Conservation (phyloP, 2,329 filamentous ascomycete species). For the Hawksworthiomyces lignivorus region DNA sequence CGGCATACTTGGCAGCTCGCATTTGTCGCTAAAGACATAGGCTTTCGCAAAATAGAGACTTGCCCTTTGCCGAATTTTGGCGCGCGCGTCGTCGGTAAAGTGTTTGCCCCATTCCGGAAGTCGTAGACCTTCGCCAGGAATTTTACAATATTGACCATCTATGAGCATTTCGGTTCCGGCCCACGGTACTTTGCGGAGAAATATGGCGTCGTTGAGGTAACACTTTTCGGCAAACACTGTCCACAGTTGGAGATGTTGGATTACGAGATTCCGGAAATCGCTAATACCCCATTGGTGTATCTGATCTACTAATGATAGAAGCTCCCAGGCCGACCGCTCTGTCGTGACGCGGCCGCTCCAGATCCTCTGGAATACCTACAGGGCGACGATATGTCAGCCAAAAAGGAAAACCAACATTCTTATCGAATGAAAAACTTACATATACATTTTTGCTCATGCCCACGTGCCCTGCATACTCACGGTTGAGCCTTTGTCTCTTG, state of each 20-base stretch:
- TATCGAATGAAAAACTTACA: conserved; percentile 1
- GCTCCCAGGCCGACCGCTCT: background rate
- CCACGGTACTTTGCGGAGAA: background rate
- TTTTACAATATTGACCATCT: too few species aligned
- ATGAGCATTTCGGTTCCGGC: background rate
- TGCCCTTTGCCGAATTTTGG: background rate
- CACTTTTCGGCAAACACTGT: background rate
- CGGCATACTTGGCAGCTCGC: background rate
- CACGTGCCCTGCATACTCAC: conserved; percentile 1
- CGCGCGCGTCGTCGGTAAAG: conserved; percentile 1
- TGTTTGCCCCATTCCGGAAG: background rate
- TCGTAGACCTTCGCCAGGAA: too few species aligned
- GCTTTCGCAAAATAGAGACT: background rate
- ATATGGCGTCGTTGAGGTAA: background rate
- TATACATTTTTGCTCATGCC: conserved; percentile 1
- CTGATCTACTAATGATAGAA: background rate
- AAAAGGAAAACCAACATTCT: background rate
- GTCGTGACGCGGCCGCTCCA: conserved; percentile 2
- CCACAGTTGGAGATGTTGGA: background rate
- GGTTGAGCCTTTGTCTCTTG: background rate
- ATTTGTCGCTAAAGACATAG: background rate
- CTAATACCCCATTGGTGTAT: background rate
- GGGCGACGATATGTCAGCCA: background rate
- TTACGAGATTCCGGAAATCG: conserved; percentile 1
- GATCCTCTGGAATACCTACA: conserved; percentile 1